Conservation (phyloP, 805 yeast genomes). For the Candida vaughaniae region DNA sequence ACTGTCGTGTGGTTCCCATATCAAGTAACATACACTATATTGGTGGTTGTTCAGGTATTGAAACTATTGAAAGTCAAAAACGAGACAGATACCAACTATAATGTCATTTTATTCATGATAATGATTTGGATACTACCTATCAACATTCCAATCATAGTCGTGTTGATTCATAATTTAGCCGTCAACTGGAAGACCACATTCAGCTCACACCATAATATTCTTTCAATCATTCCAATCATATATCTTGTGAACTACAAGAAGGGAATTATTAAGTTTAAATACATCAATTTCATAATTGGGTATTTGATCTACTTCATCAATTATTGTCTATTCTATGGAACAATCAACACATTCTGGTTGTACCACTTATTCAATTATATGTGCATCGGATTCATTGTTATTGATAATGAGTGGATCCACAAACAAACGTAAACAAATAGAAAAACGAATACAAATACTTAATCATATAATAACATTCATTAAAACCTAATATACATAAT, state of each 20-base stretch:
- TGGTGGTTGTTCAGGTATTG: constrained; percentile 56
- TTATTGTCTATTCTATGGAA: constrained; percentile 71
- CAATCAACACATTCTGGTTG: constrained; percentile 80
- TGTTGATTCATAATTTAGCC: constrained; percentile 76
- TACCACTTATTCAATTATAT: constrained; percentile 72
- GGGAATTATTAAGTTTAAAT: constrained; percentile 5
- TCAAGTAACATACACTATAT: constrained; percentile 70
- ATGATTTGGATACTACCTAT: constrained; percentile 81
- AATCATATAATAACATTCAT: constrained; percentile 13
- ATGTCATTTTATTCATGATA: constrained; percentile 59
- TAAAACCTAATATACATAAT: constrained; percentile 12
- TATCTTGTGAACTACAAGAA: constrained; percentile 14
- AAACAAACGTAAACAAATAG: neutral
- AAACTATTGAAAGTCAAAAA: constrained; percentile 40
- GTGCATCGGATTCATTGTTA: constrained; percentile 48
- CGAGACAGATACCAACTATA: constrained; percentile 51
- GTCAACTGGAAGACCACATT: constrained; percentile 82
- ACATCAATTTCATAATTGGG: constrained; percentile 12
- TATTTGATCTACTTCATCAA: constrained; percentile 52
- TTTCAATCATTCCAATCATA: constrained; percentile 75
- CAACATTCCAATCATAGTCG: constrained; percentile 73
- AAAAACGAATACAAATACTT: neutral
- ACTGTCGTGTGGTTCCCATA: constrained; percentile 62
- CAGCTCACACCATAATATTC: constrained; percentile 78
- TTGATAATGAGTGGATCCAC: constrained; percentile 3